These are phyloP conservation scores for Suillus brevipes DNA, from an alignment of 768 basidiomycete genomes.

Conservation along the genomic window DNA sequence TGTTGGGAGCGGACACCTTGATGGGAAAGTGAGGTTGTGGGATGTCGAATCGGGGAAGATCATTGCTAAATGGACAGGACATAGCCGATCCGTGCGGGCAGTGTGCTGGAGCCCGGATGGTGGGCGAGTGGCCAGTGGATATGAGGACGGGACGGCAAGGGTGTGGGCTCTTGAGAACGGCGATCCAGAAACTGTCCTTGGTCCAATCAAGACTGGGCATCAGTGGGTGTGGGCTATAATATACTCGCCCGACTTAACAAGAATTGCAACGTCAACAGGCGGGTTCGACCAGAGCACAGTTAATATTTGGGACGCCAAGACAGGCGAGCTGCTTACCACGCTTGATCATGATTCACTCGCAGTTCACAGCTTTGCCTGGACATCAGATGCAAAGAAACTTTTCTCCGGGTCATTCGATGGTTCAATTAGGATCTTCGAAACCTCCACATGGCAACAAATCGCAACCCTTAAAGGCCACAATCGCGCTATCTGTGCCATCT, in stretches of 20 bases:
- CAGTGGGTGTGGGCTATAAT: background rate
- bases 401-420: background rate
- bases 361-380: background rate
- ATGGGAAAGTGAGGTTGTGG: background rate
- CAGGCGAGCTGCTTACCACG: background rate
- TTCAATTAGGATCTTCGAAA: background rate
- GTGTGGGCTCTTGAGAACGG: background rate
- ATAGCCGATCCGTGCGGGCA: background rate
- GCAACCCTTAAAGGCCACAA: background rate
- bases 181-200: background rate
- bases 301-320: background rate
- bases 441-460: background rate
- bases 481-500: background rate
- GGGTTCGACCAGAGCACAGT: background rate
- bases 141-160: background rate
- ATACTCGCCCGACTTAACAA: background rate
- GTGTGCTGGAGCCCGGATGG: background rate
- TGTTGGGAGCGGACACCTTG: background rate
- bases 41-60: background rate
- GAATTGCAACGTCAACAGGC: background rate
- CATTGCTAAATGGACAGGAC: background rate
- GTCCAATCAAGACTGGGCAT: background rate
- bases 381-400: slow-evolving; percentile 1
- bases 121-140: background rate
- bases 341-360: background rate